Percentiles rank a stretch among this genome's conserved stretches.
Conservation (phyloP, 2,329 filamentous ascomycete genomes). For the Cercospora nicotianae region DNA sequence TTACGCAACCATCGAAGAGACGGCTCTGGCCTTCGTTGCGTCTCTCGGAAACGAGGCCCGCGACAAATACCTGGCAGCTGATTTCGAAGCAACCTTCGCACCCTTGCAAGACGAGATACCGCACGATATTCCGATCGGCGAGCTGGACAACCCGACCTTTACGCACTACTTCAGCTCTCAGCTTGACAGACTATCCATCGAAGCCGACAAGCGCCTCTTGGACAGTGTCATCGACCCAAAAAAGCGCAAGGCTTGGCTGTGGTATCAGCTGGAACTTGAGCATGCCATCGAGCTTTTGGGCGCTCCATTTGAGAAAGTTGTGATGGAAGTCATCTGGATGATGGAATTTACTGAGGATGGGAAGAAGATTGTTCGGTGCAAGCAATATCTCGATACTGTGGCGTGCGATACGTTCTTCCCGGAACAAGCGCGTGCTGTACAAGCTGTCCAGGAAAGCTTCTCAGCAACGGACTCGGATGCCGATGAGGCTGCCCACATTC, state of each 20-base stretch:
- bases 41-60: not conserved
- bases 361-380: slow-evolving; percentile 1
- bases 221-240: slow-evolving; percentile 9
- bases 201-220: slow-evolving; percentile 7
- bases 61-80: slow-evolving; percentile 1
- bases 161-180: slow-evolving; percentile 4
- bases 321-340: slow-evolving; percentile 13
- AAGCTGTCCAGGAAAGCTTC: not conserved
- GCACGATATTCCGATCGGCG: not conserved
- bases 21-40: slow-evolving; percentile 4
- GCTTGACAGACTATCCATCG: slow-evolving; percentile 5
- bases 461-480: not conserved
- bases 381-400: slow-evolving; percentile 12
- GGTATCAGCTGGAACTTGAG: slow-evolving; percentile 11
- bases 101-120: slow-evolving; percentile 8
- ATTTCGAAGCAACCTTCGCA: slow-evolving; percentile 1
- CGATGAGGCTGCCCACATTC: not conserved
- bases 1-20: slow-evolving; percentile 11
- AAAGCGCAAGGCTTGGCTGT: slow-evolving; percentile 12
- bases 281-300: not conserved
- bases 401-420: slow-evolving; percentile 12
- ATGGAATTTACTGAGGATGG: slow-evolving; percentile 8
- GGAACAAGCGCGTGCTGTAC: not conserved
- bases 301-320: slow-evolving; percentile 9
- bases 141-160: slow-evolving; percentile 10